Conservation (phyloP, 2,329 filamentous ascomycete genomes). For the Salinomyces thailandicus region DNA sequence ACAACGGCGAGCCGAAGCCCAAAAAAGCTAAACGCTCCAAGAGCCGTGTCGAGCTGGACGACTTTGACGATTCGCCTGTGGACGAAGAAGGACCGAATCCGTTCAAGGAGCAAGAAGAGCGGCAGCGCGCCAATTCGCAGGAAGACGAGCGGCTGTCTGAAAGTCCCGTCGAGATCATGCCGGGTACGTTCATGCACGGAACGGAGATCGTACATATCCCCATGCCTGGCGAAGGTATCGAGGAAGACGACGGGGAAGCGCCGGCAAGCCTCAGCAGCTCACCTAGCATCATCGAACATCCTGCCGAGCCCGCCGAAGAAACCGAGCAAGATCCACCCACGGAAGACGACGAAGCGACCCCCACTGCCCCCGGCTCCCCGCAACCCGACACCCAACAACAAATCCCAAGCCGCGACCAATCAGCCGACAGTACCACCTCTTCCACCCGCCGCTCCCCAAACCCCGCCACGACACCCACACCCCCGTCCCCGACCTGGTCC, state of each 20-base stretch:
- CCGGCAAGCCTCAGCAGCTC: slow-evolving; percentile 20
- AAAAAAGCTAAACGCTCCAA: slow-evolving; percentile 51
- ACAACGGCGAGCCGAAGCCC: slow-evolving; percentile 34
- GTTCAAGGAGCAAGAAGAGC: slow-evolving; percentile 28
- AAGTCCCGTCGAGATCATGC: slow-evolving; percentile 57
- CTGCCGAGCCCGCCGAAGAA: slow-evolving; percentile 12
- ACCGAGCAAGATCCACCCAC: slow-evolving; percentile 7
- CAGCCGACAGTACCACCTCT: slow-evolving; percentile 12
- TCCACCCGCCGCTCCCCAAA: slow-evolving; percentile 9
- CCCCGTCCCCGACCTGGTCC: slow-evolving; percentile 52
- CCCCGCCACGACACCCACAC: slow-evolving; percentile 27
- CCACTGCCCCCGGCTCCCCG: slow-evolving; percentile 21
- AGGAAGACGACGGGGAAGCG: slow-evolving; percentile 14
- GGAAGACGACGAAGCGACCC: slow-evolving; percentile 22
- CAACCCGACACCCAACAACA: slow-evolving; percentile 3
- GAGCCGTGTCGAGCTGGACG: slow-evolving; percentile 56
- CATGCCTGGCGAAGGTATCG: slow-evolving; percentile 10
- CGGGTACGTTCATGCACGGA: slow-evolving; percentile 32
- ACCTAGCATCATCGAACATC: slow-evolving; percentile 22
- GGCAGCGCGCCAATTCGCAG: slow-evolving; percentile 3
- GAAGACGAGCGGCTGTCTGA: slow-evolving; percentile 44
- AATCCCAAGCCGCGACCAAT: slow-evolving; percentile 10
- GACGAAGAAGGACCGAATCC: slow-evolving; percentile 35
- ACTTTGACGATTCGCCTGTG: slow-evolving; percentile 49
- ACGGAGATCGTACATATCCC: slow-evolving; percentile 29